Base-by-base conservation (phyloP, 2,329 filamentous ascomycete genomes). In the Blumeria graminis region DNA sequence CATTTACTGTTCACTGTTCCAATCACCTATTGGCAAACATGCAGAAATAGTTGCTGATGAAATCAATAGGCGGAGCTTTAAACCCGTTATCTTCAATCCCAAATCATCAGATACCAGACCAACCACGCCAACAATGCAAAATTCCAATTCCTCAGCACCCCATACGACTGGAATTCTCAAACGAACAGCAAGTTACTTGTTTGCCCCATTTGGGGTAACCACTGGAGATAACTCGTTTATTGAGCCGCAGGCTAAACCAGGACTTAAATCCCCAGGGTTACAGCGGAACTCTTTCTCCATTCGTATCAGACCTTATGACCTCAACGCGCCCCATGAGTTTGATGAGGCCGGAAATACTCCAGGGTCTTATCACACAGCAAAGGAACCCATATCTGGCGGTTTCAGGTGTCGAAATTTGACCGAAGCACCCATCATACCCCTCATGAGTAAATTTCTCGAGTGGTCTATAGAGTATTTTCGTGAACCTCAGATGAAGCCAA, bases 401-500 rank as follows among this genome's bases (percentile, higher is more conserved):
- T 94, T 84, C 64, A 71, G 78, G 60, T 72, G 78, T 55, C 77
- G 82, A 57, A 75, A 81, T 58, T 67, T 78, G 34, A 72, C 74
- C 0, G 71, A 78, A 56, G 63, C 72, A 9, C 82, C 85, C 1
- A 69, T 68, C 11, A 75, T 96, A 33, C 92, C 92, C 1, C 68
- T 98, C 16, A 76, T 77, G 58, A 94, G 88, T 66, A 81, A 76
- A 8, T 94, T 96, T 68, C 75, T 94, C 60, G 86, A 94, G 60
- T 98, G 90, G 89, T 94, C 89, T 3, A 88, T 92, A 48, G 90
- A 90, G 68, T 96, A 98, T 68, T 98, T 96, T 74, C 86, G 89
- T 34, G 89, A 96, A 68, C 92, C 92, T 35, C 92, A 98, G 69
- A 96, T 98, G 92, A 93, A 92, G 66, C 83, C 87, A 3, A 89